Base-by-base conservation (phyloP, 2,329 filamentous ascomycete genomes). In the Fusarium sacchari region DNA sequence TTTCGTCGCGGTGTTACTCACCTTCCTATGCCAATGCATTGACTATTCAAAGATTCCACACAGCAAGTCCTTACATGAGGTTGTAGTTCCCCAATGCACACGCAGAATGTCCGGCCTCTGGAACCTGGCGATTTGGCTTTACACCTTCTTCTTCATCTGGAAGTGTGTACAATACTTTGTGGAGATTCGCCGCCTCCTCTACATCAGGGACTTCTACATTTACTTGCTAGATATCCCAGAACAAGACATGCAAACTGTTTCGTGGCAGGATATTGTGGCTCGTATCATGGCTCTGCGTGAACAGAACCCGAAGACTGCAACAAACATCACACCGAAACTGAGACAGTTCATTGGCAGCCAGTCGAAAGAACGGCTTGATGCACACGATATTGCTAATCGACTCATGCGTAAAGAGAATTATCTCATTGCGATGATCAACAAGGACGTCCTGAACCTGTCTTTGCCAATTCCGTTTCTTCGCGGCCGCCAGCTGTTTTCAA, bases 361-460 rank as follows among this genome's bases (percentile, higher is more conserved):
- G 79, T 97, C 94, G 28, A 97, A 98, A 81, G 94, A 98, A 83
- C 89, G 96, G 71, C 91, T 99, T 76, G 96, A 98, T 82, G 96
- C 96, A 17, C 94, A 98, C 78, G 96, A 98, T 79, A 98, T 99
- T 80, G 96, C 96, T 12, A 99, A 98, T 79, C 91, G 96, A 37
- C 84, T 99, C 50, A 98, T 99, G 96, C 92, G 96, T 67, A 93
- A 94, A 79, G 96, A 98, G 72, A 99, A 99, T 79, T 99, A 98
- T 78, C 89, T 98, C 71, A 98, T 99, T 77, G 96, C 96, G 9
- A 87, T 99, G 78, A 94, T 98, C 84, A 99, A 99, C 86, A 98
- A 99, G 82, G 96, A 98, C 69, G 90, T 98, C 42, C 83, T 99
- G 46, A 92, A 99, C 79, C 86, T 98, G 50, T 95, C 93, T 0